Base-by-base conservation (phyloP, 768 basidiomycete species). In the Hydnomerulius pinastri region DNA sequence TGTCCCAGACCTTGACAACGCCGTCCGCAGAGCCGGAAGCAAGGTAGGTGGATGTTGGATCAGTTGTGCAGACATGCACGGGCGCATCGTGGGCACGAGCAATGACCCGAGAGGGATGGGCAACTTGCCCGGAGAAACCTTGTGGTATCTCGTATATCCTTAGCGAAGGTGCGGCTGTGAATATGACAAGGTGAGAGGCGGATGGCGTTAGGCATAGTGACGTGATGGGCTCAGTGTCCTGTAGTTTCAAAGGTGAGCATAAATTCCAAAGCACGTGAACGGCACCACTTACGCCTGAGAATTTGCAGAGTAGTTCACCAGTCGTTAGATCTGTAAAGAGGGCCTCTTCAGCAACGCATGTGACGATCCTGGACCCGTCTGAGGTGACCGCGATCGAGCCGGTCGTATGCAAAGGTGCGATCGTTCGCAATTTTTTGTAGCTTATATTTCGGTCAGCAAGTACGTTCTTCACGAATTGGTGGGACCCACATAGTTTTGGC, bases 1-100 rank as follows among this genome's bases (percentile, higher is more conserved):
- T 84, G 66, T 97, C 87, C 94, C 94, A 98, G 9, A 99, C 92
- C 74, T 98, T 98, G 38, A 98, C 97, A 27, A 91, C 80, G 20
- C 97, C 96, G 57, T 99, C 97, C 6, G 96, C 92, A 10, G 96
- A 90, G 1, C 97, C 97, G 15, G 95, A 96, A 6, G 97, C 97
- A 56, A 98, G 79, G 57, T 96, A 88, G 2, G 89, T 86, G 2
- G 90, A 92, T 8, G 90, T 90, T 15, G 87, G 91, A 73, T 92
- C 95, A 12, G 82, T 70, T 55, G 78, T 82, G 63, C 90, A 91
- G 47, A 95, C 87, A 62, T 98, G 92, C 39, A 98, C 87, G 11
- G 97, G 96, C 4, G 94, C 89, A 45, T 94, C 90, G 60, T 99
- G 97, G 4, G 95, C 92, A 54, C 83, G 86, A 4, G 91, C 75